Evolutionary conservation across 306 rosid genomes (phyloP).

Genomic region (Vigna angularis): DNA sequence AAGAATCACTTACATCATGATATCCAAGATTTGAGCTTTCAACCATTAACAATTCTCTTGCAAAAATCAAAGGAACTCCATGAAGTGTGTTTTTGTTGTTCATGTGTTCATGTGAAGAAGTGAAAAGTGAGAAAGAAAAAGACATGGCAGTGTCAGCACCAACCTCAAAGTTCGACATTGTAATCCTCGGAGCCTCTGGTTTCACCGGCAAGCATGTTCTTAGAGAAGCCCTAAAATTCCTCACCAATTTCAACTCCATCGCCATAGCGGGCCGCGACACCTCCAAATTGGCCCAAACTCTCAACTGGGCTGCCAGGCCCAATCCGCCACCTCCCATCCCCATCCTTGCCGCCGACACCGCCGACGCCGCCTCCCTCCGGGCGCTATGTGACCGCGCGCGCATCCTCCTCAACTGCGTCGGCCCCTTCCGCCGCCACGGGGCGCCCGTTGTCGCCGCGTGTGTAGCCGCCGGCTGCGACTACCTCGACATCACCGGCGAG

Average conservation of each 20-base stretch:
- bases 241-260: slow-evolving; percentile 60
- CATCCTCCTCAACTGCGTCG: slow-evolving; percentile 89
- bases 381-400: slow-evolving; percentile 66
- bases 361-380: slow-evolving; percentile 68
- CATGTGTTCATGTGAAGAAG: background rate
- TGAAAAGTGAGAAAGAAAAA: background rate
- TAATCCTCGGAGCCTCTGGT: slow-evolving; percentile 87
- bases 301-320: slow-evolving; percentile 73
- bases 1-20: no score
- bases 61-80: no score
- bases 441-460: slow-evolving; percentile 82
- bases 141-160: slow-evolving; percentile 14
- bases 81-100: no score
- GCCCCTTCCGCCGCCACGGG: slow-evolving; percentile 89
- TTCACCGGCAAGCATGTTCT: slow-evolving; percentile 89
- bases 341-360: slow-evolving; percentile 65
- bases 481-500: slow-evolving; percentile 89
- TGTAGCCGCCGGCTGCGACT: slow-evolving; percentile 71
- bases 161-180: slow-evolving; percentile 53
- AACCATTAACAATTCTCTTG: no score
- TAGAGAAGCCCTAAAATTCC: slow-evolving; percentile 74
- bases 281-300: slow-evolving; percentile 61
- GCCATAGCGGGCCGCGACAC: slow-evolving; percentile 85
- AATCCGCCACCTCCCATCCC: slow-evolving; percentile 64
- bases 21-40: no score